These are phyloP conservation scores for Piper longum DNA, from an alignment of 164 flowering plant species.

Conservation along the genomic window DNA sequence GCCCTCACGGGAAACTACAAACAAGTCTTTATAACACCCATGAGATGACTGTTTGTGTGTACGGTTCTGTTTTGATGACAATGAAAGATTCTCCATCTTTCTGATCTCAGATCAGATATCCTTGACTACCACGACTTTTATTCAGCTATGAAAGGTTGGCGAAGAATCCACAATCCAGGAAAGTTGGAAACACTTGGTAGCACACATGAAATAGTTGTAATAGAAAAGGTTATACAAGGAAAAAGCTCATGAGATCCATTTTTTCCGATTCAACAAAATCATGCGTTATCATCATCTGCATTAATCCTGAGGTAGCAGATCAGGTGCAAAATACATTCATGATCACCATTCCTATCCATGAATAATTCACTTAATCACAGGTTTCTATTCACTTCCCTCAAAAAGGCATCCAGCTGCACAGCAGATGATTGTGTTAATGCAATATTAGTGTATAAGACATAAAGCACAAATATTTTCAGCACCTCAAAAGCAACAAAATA, in stretches of 20 bases:
- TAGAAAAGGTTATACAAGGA: slow-evolving; percentile 2
- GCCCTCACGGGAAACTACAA: slow-evolving; percentile 58
- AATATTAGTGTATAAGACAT: too few relatives aligned
- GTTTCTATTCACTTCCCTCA: not conserved
- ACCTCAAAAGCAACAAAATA: too few relatives aligned
- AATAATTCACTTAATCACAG: not conserved
- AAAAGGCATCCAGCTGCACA: not conserved
- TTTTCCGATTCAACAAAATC: slow-evolving; percentile 1
- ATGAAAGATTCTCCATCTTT: slow-evolving; percentile 32
- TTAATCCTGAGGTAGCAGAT: slow-evolving; percentile 9
- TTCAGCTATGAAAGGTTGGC: not conserved
- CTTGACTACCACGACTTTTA: too few relatives aligned
- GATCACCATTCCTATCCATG: slow-evolving; percentile 15
- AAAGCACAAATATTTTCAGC: too few relatives aligned
- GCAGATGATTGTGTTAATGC: not conserved
- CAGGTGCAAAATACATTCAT: slow-evolving; percentile 22
- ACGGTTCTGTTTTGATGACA: slow-evolving; percentile 31
- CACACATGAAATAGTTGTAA: not conserved
- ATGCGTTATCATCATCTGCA: slow-evolving; percentile 10
- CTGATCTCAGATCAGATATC: not conserved
- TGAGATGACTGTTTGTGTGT: slow-evolving; percentile 19
- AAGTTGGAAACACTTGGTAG: slow-evolving; percentile 1
- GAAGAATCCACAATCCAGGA: slow-evolving; percentile 3
- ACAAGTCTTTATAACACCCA: slow-evolving; percentile 51
- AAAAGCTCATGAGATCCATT: slow-evolving; percentile 1